A percentile compares a stretch with the other conserved stretches of the same genome.
phyloP scores from a whole-genome alignment of 2,329 filamentous ascomycete genomes.

The Talaromyces marneffei region DNA sequence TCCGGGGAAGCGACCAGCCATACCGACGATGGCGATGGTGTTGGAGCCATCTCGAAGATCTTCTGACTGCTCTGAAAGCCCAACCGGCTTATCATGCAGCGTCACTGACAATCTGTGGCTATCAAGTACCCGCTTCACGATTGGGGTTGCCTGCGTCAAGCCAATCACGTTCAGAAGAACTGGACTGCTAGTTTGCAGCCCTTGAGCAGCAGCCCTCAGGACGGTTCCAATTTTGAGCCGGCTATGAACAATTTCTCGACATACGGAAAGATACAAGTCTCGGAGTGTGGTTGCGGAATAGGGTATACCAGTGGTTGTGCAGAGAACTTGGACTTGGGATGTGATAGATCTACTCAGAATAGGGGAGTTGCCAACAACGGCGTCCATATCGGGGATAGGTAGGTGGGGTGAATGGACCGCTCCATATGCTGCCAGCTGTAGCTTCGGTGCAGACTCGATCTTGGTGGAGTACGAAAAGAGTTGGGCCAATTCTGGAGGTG shows the following conservation, averaged over 20 bases:
- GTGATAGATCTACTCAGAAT: neutral
- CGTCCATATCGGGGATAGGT: neutral
- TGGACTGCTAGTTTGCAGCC: neutral
- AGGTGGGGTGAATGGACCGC: neutral
- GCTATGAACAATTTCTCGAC: neutral
- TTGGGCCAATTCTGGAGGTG: neutral
- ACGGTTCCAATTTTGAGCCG: neutral
- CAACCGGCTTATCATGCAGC: neutral
- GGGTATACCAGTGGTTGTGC: neutral
- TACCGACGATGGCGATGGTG: constrained; percentile 69
- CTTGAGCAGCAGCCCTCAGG: neutral
- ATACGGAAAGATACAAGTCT: neutral
- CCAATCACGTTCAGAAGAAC: neutral
- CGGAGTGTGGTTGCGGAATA: neutral
- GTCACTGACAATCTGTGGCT: neutral
- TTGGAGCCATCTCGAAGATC: neutral
- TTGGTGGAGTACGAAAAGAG: neutral
- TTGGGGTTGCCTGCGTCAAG: neutral
- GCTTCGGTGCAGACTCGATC: neutral
- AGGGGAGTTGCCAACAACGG: neutral
- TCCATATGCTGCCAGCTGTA: neutral
- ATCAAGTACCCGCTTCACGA: neutral
- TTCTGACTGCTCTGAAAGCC: neutral
- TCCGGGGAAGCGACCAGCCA: constrained; percentile 68
- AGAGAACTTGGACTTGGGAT: neutral